Evolutionary conservation across 345 rosid species (phyloP), one percentile per base, ranked within the genome.

Genomic region (Gossypium anomalum): DNA sequence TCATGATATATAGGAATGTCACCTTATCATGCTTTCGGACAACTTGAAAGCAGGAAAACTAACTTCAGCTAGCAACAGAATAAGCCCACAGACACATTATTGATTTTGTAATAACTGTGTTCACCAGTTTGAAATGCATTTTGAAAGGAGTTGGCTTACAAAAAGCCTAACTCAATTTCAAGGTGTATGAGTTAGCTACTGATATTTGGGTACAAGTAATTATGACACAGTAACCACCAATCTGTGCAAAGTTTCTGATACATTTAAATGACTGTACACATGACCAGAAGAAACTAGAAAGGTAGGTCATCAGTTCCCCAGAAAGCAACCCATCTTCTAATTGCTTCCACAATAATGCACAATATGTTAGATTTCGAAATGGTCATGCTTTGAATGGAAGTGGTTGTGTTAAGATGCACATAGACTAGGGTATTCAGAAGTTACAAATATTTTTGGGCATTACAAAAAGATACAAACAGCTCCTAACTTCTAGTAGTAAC

Each of bases 201-300:
- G 16, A 52, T 52, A 70, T 16, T 27, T 52, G 47, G 47, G 25
- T 70, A 27, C 15, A 69, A 69, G 7, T 14, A 15, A 69, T 14
- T 14, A 22, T 25, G 14, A 29, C 20, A 68, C 57, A 48, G 4
- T 3, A 65, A 19, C 27, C 72, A 69, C 44, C 59, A 16, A 49
- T 49, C 41, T 71, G 19, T 53, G 27, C 12, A 34, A 22, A 70
- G 74, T 56, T 56, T 55, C n/a, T 55, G 12, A 41, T 56, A 71
- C 29, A 55, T 6, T 71, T 71, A 20, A 70, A 16, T 70, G 73
- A 53, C 45, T 17, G 9, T 69, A 52, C 17, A 55, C 13, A 34
- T 55, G n/a, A 38, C 75, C 52, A 20, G 29, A 70, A 53, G 52
- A 71, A 38, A 71, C 29, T 22, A 56, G 75, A 56, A 71, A 41